Evolutionary conservation across 2,329 filamentous ascomycete species (phyloP), one percentile per base, ranked within the genome.

Genomic region (Cladosporium sp.): DNA sequence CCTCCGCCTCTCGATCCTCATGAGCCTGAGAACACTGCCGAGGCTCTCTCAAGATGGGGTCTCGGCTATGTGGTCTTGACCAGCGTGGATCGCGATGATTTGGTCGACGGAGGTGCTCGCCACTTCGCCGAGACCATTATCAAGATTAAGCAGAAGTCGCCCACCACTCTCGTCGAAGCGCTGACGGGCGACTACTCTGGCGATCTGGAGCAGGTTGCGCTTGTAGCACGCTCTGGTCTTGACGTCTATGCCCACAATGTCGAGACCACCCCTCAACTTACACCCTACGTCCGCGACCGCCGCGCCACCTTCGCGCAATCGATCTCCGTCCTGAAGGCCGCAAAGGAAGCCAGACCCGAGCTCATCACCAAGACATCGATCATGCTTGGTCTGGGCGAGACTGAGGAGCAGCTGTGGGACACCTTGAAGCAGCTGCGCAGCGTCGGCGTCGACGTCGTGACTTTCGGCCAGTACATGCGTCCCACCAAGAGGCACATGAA

Each of bases 391-490:
- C 72, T 98, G 4, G 93, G 93, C 11, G 93, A 98, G 77, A 90
- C 84, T 20, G 91, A 97, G 62, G 80, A 86, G 15, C 86, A 97
- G 71, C 69, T 98, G 1, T 85, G 83, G 79, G 81, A 87, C 55
- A 82, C 92, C 0, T 71, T 97, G 53, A 80, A 76, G 82, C 88
- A 94, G 67, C 78, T 98, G 11, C 81, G 93, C 51, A 84, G 84
- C 57, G 79, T 83, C 51, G 76, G 87, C 53, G 91, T 96, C 39
- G 93, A 98, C 60, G 89, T 98, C 11, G 90, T 98, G 51, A 98
- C 93, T 0, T 98, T 98, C 60, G 93, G 93, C n/a, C 93, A 98
- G 75, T 98, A 98, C 75, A 98, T 98, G 93, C 88, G 92, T 9
- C 93, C 93, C 1, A 98, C 93, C 4, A 98, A 97, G 77, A 82